phyloP scores from a whole-genome alignment of 106 monocot species.

The Acorus calamus region DNA sequence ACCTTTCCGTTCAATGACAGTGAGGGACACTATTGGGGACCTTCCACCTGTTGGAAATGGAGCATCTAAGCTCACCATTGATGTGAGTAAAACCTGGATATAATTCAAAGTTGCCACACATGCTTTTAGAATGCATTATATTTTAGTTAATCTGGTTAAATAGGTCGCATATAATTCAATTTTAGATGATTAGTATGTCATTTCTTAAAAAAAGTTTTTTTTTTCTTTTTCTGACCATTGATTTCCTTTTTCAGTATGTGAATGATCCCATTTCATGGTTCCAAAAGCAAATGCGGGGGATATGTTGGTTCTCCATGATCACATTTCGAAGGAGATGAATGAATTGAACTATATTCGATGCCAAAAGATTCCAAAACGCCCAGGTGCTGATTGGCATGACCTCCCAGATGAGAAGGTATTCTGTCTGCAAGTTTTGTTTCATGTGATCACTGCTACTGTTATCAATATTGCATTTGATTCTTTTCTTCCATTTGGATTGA shows the following conservation, averaged over 20 bases:
- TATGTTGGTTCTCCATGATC: slow-evolving; percentile 51
- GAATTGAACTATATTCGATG: slow-evolving; percentile 90
- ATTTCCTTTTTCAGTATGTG: slow-evolving; percentile 37
- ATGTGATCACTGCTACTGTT: not conserved
- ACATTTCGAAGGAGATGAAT: slow-evolving; percentile 97
- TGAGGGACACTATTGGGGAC: slow-evolving; percentile 81
- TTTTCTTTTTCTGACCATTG: not conserved
- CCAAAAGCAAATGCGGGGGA: slow-evolving; percentile 83
- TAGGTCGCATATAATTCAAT: no score
- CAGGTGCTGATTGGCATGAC: slow-evolving; percentile 92
- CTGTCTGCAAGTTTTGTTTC: not conserved
- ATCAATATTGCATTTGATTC: no score
- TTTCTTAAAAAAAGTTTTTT: not conserved
- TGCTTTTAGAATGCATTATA: no score
- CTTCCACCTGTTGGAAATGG: slow-evolving; percentile 73
- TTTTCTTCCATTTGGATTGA: no score
- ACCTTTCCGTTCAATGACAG: slow-evolving; percentile 82
- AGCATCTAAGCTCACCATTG: slow-evolving; percentile 48
- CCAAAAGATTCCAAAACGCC: slow-evolving; percentile 73
- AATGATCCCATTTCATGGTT: slow-evolving; percentile 78
- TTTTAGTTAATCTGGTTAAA: no score
- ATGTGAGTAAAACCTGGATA: slow-evolving; percentile 16
- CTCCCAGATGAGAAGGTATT: slow-evolving; percentile 88
- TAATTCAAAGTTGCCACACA: no score
- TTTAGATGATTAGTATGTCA: not conserved